Percentiles rank a stretch among this genome's conserved stretches.
phyloP scores from a whole-genome alignment of 164 flowering plant species.

The Hamamelis virginiana region DNA sequence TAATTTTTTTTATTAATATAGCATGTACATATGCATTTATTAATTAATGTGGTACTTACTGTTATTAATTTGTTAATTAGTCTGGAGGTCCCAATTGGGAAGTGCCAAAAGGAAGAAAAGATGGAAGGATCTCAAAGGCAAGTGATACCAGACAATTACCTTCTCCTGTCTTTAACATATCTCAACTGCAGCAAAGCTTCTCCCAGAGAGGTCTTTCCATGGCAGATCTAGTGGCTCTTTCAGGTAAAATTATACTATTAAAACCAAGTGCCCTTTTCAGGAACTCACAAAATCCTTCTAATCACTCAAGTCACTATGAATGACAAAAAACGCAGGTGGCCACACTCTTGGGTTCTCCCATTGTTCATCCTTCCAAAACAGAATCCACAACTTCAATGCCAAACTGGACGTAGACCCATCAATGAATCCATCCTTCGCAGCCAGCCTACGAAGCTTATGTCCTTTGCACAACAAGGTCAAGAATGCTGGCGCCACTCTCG shows the following conservation, averaged over 20 bases:
- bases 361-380: slow-evolving; percentile 80
- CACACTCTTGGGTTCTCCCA: slow-evolving; percentile 90
- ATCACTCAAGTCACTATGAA: too few relatives aligned
- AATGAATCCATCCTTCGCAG: slow-evolving; percentile 52
- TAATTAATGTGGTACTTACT: too few relatives aligned
- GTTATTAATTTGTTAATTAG: too few relatives aligned
- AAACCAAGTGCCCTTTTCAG: too few relatives aligned
- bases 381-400: slow-evolving; percentile 74
- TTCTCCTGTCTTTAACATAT: slow-evolving; percentile 68
- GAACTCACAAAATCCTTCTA: too few relatives aligned
- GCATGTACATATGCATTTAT: too few relatives aligned
- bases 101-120: slow-evolving; percentile 86
- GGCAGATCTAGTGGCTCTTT: slow-evolving; percentile 77
- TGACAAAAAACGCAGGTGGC: slow-evolving; percentile 75
- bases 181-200: slow-evolving; percentile 74
- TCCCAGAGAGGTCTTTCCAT: slow-evolving; percentile 75
- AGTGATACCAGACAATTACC: slow-evolving; percentile 70
- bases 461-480: slow-evolving; percentile 57
- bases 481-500: slow-evolving; percentile 63
- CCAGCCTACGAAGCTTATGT: slow-evolving; percentile 49
- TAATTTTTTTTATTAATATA: too few relatives aligned
- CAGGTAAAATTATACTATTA: slow-evolving; percentile 39
- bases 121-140: slow-evolving; percentile 79
- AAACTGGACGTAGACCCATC: slow-evolving; percentile 61
- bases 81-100: slow-evolving; percentile 89